Evolutionary conservation across 352 stramenopile species (phyloP), one percentile per base, ranked within the genome.

Genomic region (Thalassiosira livingstoniorum): DNA sequence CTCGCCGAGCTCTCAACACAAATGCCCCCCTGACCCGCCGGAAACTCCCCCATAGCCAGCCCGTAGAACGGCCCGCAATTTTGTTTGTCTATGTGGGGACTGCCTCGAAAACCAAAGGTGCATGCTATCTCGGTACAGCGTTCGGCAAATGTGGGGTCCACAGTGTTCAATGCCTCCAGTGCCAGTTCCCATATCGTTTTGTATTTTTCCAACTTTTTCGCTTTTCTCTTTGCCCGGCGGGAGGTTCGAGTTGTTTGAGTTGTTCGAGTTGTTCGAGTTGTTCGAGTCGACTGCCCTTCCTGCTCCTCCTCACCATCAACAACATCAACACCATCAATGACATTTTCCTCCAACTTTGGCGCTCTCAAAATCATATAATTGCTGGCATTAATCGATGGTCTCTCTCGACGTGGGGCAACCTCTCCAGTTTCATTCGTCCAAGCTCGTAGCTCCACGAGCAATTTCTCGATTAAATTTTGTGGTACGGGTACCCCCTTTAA

Each of bases 71-170:
- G 65, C 2, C 58, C 64, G 3, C 58, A 68, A 29, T 88, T 88
- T 70, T 88, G 82, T n/a, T 53, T 63, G 62, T 88, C 82, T 37
- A 88, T 88, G 61, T 88, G 82, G 7, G 82, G 82, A 25, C 31
- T 70, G 4, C 82, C 82, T 15, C 25, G 61, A 54, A 88, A 88
- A 15, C 80, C 65, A 64, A 67, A 78, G 0, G 82, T 88, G 0
- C 86, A 72, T 10, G 82, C 82, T 42, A 88, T 72, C 57, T 79
- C 82, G 1, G 71, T 80, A 51, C 73, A 86, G 23, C 55, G 47
- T 5, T 27, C 37, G 7, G 80, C 66, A 63, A 86, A 88, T n/a
- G 62, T 53, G 25, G 71, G 60, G 61, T 88, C 82, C 31, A 54
- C 62, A 39, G 83, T 66, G 18, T 63, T 60, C 43, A 88, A 61